Base-by-base conservation (phyloP, 2,329 filamentous ascomycete species). In the Colletotrichum brevisporum region DNA sequence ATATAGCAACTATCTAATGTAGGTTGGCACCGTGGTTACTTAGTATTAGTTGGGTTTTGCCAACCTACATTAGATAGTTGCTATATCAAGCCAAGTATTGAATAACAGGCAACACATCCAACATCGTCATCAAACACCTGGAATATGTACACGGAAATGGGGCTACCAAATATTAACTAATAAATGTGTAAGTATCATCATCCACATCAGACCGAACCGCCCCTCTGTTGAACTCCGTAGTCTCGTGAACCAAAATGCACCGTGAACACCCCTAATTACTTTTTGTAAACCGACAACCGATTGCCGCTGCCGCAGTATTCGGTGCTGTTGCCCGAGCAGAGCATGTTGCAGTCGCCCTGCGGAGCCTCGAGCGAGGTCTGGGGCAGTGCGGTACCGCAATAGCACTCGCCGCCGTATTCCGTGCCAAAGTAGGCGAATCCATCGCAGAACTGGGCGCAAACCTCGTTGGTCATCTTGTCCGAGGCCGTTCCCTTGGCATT, bases 221-320 rank as follows among this genome's bases (percentile, higher is more conserved):
- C 6, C 24, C 13, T 9, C 10, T 45, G 13, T 18, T 6, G 2
- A 18, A 51, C 47, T 16, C 57, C 45, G 6, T 24, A 47, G 45
- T 27, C 43, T n/a, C 36, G 13, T 41, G 36, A n/a, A 10, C 15
- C n/a, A 36, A 16, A 50, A 50, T 24, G 21, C 21, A 50, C 31
- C 31, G 31, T 10, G 10, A 36, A 12, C 6, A 21, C n/a, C 47
- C 24, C 55, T 15, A 27, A 13, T 65, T 36, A 69, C 75, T 75
- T 77, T 61, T 73, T 75, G 50, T 81, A 81, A 16, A 81, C 73
- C 6, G 75, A 77, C 71, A 85, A 67, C 66, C 82, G 74, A 66
- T 79, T 78, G 2, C 78, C 76, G 6, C 76, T 80, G 21, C 83
- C 83, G 63, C 83, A 85, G 63, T 76, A 80, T 74, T 83, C 75